Conservation (phyloP, 306 rosid genomes). For the Vigna reflexopilosa region DNA sequence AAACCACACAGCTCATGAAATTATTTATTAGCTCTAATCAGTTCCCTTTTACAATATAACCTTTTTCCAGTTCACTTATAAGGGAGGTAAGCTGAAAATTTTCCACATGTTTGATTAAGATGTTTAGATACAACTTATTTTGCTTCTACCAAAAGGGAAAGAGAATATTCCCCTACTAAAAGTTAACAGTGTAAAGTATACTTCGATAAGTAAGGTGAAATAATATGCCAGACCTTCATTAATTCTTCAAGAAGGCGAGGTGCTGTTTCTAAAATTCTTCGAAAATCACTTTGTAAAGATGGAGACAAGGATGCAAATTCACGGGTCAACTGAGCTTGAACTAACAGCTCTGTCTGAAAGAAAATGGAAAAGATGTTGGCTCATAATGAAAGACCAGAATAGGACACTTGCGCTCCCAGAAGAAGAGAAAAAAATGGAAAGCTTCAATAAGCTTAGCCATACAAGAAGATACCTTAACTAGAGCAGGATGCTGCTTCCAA, state of each 20-base stretch:
- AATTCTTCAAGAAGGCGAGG: slow-evolving; percentile 98
- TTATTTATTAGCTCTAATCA: not conserved
- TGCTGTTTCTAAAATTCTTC: slow-evolving; percentile 84
- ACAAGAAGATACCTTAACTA: slow-evolving; percentile 76
- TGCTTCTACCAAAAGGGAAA: slow-evolving; percentile 2
- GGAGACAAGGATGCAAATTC: slow-evolving; percentile 76
- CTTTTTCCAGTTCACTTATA: not conserved
- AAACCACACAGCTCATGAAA: slow-evolving; percentile 24
- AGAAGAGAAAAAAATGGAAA: not conserved
- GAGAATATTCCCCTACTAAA: not conserved
- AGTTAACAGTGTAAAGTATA: slow-evolving; percentile 30
- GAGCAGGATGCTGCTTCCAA: slow-evolving; percentile 98
- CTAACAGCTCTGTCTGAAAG: slow-evolving; percentile 90
- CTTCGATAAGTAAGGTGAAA: slow-evolving; percentile 41
- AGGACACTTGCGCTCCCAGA: not conserved
- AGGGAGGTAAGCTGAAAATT: slow-evolving; percentile 28
- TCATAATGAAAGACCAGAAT: slow-evolving; percentile 41
- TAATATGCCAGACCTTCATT: slow-evolving; percentile 74
- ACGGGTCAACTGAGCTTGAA: slow-evolving; percentile 95
- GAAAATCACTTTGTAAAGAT: slow-evolving; percentile 81
- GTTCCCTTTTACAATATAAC: slow-evolving; percentile 13
- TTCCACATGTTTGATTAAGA: slow-evolving; percentile 1
- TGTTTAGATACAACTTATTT: slow-evolving; percentile 5
- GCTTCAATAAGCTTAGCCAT: slow-evolving; percentile 21
- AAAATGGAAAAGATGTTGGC: slow-evolving; percentile 46